Conservation (phyloP, 148 eudicot species). For the Heliamphora exappendiculata region DNA sequence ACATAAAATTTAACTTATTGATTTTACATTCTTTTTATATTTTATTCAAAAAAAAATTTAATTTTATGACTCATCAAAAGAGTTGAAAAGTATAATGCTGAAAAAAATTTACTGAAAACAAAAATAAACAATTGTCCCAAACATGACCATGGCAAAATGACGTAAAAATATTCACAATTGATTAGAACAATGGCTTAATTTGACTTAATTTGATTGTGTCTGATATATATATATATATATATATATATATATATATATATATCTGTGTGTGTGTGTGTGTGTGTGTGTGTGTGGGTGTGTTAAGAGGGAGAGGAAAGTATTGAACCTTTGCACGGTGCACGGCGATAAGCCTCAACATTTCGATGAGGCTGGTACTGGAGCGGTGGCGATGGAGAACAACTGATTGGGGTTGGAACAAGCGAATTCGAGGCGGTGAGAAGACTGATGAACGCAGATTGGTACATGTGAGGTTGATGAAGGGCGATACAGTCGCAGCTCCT, state of each 20-base stretch:
- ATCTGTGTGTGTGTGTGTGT: too few relatives aligned
- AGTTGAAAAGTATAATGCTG: too few relatives aligned
- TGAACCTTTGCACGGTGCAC: slow-evolving; percentile 4
- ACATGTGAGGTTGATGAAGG: neutral
- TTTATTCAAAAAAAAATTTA: too few relatives aligned
- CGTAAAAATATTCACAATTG: too few relatives aligned
- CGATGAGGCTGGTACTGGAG: neutral
- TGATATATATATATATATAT: neutral
- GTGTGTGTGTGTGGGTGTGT: too few relatives aligned
- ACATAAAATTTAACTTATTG: too few relatives aligned
- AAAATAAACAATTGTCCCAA: too few relatives aligned
- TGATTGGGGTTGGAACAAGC: neutral
- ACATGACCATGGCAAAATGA: too few relatives aligned
- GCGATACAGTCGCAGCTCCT: neutral
- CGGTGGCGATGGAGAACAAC: neutral
- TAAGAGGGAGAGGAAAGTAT: neutral
- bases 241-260: too few relatives aligned
- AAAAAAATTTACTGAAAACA: too few relatives aligned
- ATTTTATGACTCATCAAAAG: too few relatives aligned
- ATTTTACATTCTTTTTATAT: too few relatives aligned
- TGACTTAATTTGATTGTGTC: neutral
- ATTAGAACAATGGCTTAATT: neutral
- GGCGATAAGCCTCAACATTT: neutral
- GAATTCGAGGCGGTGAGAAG: neutral
- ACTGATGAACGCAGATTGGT: neutral